phyloP scores from a whole-genome alignment of 108 stramenopile genomes.

The Discostella stelligeroides region DNA sequence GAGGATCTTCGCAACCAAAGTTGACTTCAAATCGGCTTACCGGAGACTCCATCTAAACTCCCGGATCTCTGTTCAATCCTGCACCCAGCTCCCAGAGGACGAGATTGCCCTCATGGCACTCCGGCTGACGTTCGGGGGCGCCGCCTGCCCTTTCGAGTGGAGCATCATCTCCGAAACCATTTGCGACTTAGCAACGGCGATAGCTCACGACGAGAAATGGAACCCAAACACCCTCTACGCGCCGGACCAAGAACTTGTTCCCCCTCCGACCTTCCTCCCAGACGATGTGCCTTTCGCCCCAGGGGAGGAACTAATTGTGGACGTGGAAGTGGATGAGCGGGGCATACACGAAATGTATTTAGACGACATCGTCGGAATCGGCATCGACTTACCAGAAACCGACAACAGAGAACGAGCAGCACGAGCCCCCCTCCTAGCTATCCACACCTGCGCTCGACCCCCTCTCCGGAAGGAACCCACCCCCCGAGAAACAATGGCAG shows the following conservation, averaged over 20 bases:
- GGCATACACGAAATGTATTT: not conserved
- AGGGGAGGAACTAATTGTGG: slow-evolving; percentile 1
- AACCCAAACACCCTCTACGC: not conserved
- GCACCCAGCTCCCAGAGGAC: not conserved
- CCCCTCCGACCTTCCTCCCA: too few relatives aligned
- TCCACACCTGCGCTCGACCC: not conserved
- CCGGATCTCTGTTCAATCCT: not conserved
- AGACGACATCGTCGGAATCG: not conserved
- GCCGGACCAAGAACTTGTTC: too few relatives aligned
- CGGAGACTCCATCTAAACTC: not conserved
- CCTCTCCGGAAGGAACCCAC: not conserved
- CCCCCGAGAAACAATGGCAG: not conserved
- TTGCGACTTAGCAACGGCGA: not conserved
- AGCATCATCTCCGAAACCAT: too few relatives aligned
- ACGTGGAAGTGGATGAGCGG: not conserved
- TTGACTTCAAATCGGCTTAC: not conserved
- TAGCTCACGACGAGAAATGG: not conserved
- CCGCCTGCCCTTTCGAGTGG: too few relatives aligned
- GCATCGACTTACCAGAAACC: not conserved
- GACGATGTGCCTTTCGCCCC: too few relatives aligned
- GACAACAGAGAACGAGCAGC: not conserved
- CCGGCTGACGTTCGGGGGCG: not conserved
- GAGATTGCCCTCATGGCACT: not conserved
- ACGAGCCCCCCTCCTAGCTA: not conserved
- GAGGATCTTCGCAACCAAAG: too few relatives aligned